Evolutionary conservation across 169 alveolate species (phyloP).

Genomic region (Ichthyophthirius multifiliis): DNA sequence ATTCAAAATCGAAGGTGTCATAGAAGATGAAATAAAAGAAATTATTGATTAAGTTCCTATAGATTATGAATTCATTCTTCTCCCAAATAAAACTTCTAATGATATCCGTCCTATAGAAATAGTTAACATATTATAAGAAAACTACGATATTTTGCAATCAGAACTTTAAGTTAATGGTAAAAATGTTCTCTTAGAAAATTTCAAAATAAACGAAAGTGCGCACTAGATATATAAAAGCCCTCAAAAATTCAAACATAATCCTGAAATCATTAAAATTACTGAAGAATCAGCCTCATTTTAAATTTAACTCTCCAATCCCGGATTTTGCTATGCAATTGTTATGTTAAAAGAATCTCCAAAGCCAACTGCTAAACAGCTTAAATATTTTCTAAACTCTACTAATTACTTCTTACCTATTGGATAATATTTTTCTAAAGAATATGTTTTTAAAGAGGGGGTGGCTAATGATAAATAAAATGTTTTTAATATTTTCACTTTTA

Average conservation of each 20-base stretch:
- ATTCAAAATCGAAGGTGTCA: slow-evolving; percentile 5
- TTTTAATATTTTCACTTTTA: neutral
- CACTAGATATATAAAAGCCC: slow-evolving; percentile 1
- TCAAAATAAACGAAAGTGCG: slow-evolving; percentile 2
- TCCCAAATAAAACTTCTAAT: slow-evolving; percentile 15
- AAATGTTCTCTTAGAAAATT: neutral
- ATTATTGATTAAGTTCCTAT: neutral
- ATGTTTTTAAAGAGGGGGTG: neutral
- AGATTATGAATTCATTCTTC: neutral
- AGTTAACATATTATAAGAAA: neutral
- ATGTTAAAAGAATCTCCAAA: neutral
- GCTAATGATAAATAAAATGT: slow-evolving; percentile 10
- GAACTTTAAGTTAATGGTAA: neutral
- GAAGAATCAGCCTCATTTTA: slow-evolving; percentile 15
- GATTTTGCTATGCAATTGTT: slow-evolving; percentile 8
- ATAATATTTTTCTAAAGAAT: neutral
- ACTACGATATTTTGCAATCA: neutral
- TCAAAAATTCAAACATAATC: slow-evolving; percentile 20
- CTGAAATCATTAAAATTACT: neutral
- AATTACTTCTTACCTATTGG: slow-evolving; percentile 1
- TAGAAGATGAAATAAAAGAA: slow-evolving; percentile 4
- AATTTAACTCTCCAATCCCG: slow-evolving; percentile 11
- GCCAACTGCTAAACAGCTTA: slow-evolving; percentile 21
- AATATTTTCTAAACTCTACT: slow-evolving; percentile 5
- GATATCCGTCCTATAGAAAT: slow-evolving; percentile 20